Conservation (phyloP, 2,329 filamentous ascomycete genomes). For the Claviceps digitariae region DNA sequence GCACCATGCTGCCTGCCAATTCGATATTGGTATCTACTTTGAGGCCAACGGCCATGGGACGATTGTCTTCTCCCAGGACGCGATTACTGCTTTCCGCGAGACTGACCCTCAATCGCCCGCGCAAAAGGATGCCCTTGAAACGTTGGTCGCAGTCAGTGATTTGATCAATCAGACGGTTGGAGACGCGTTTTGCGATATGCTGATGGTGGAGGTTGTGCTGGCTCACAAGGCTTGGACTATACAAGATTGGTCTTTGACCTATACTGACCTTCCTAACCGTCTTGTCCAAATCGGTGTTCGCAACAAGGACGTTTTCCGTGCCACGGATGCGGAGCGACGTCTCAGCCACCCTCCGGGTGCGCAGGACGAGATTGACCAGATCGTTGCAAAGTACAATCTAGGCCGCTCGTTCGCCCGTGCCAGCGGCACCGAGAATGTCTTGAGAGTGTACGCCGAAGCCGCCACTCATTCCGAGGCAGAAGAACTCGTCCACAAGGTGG, state of each 20-base stretch:
- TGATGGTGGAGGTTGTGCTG: constrained; percentile 90
- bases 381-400: constrained; percentile 81
- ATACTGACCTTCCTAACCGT: constrained; percentile 86
- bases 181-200: constrained; percentile 88
- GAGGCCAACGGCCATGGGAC: constrained; percentile 98
- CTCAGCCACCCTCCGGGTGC: constrained; percentile 66
- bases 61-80: constrained; percentile 80
- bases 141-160: constrained; percentile 68
- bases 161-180: constrained; percentile 98
- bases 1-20: constrained; percentile 89
- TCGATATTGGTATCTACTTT: constrained; percentile 95
- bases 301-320: constrained; percentile 79
- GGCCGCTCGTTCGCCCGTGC: constrained; percentile 85
- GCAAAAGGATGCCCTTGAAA: constrained; percentile 79
- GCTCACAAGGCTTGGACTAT: constrained; percentile 88
- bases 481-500: constrained; percentile 75
- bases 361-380: constrained; percentile 74
- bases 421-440: constrained; percentile 90
- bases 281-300: constrained; percentile 86
- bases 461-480: constrained; percentile 81
- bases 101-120: constrained; percentile 80
- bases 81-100: constrained; percentile 62
- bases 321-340: constrained; percentile 82
- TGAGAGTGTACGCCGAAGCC: constrained; percentile 91
- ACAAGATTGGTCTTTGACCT: constrained; percentile 84